Percentiles rank a stretch among this genome's conserved stretches.
phyloP scores from a whole-genome alignment of 371 early-diverging fungal species.

The Mortierella sp. region DNA sequence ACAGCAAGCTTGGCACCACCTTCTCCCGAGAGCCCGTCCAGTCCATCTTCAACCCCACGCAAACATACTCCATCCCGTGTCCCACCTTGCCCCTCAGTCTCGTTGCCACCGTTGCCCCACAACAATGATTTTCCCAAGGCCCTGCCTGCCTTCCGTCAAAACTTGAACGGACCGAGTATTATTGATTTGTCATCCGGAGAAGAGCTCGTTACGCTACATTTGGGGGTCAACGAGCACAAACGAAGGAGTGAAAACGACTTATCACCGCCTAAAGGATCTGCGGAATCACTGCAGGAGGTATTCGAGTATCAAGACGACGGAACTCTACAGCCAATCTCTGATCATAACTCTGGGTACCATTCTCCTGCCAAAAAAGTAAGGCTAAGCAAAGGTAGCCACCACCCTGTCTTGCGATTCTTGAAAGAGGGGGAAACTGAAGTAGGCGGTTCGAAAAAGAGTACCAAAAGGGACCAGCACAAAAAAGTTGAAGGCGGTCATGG shows the following conservation, averaged over 20 bases:
- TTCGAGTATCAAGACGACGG: conserved; percentile 40
- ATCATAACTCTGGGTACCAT: conserved; percentile 11
- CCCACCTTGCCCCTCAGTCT: neutral
- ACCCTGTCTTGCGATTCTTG: conserved; percentile 17
- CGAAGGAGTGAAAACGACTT: conserved; percentile 32
- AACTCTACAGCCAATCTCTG: conserved; percentile 25
- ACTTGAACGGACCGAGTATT: conserved; percentile 37
- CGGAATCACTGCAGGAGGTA: conserved; percentile 17
- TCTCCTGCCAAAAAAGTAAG: conserved; percentile 37
- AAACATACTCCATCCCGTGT: neutral
- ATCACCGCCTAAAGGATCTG: neutral
- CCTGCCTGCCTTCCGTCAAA: neutral
- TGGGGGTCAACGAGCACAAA: conserved; percentile 45
- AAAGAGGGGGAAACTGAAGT: conserved; percentile 13
- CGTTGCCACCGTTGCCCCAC: neutral
- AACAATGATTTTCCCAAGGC: neutral
- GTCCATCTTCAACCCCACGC: too few species aligned
- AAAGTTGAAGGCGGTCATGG: neutral
- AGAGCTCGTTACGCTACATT: conserved; percentile 39
- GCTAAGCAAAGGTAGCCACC: conserved; percentile 4
- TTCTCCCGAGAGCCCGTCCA: neutral
- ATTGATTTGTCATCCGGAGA: conserved; percentile 54
- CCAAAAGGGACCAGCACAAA: neutral
- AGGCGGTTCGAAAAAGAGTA: neutral
- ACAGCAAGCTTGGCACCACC: neutral